Percentiles rank a stretch among this genome's conserved stretches.
phyloP scores from a whole-genome alignment of 2,329 filamentous ascomycete genomes.

The Neonectria faginata region DNA sequence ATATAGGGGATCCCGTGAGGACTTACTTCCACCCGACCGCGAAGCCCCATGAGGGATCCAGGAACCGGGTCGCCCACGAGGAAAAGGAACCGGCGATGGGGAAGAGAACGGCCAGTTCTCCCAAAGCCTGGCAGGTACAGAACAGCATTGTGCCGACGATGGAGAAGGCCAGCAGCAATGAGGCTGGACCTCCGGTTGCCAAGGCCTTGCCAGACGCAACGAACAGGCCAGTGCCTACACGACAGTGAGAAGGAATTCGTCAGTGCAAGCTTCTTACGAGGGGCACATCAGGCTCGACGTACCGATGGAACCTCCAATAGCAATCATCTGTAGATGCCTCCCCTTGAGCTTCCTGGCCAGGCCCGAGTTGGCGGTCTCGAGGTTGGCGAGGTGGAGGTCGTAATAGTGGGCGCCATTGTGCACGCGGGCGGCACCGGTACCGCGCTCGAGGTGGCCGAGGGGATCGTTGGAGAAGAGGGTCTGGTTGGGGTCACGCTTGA shows the following conservation, averaged over 20 bases:
- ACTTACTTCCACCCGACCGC: conserved; percentile 93
- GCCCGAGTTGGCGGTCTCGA: conserved; percentile 81
- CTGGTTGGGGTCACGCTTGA: conserved; percentile 69
- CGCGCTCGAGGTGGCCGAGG: conserved; percentile 50
- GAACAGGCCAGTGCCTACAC: conserved; percentile 81
- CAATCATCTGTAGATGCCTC: conserved; percentile 96
- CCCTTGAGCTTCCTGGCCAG: conserved; percentile 83
- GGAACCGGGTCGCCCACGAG: conserved; percentile 89
- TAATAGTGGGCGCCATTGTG: conserved; percentile 63
- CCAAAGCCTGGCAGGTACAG: conserved; percentile 90
- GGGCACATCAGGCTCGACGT: conserved; percentile 35
- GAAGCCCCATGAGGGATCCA: conserved; percentile 95
- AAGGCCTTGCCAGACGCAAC: conserved; percentile 83
- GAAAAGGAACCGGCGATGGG: conserved; percentile 94
- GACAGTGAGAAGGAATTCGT: conserved; percentile 17
- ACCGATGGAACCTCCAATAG: conserved; percentile 92
- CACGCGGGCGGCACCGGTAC: conserved; percentile 42
- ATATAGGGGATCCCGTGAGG: neutral
- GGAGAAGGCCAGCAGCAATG: conserved; percentile 79
- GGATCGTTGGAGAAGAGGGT: conserved; percentile 61
- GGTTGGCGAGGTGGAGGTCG: conserved; percentile 68
- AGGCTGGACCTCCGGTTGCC: conserved; percentile 79
- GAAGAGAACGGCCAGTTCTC: conserved; percentile 90
- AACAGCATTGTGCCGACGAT: conserved; percentile 90
- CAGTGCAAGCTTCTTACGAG: conserved; percentile 20